A percentile compares a stretch with the other conserved stretches of the same genome.
These are phyloP conservation scores for Cladosporium oxysporum DNA, from an alignment of 2,329 filamentous ascomycete genomes.

Conservation along the genomic window DNA sequence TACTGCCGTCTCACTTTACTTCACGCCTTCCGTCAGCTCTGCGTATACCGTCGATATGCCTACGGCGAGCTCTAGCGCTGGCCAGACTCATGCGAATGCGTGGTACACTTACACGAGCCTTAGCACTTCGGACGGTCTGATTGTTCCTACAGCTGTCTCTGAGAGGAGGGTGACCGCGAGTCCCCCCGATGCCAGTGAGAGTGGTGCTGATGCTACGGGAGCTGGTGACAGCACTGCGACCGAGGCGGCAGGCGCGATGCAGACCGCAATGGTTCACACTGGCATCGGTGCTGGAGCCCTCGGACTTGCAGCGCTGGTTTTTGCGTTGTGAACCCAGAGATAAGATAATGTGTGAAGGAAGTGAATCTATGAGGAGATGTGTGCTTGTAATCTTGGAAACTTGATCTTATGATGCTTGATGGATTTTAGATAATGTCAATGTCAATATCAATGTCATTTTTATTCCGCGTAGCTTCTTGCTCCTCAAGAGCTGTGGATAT, in stretches of 20 bases:
- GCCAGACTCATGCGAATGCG: not conserved
- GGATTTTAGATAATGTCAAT: not conserved
- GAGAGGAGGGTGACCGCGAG: not conserved
- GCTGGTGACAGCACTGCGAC: not conserved
- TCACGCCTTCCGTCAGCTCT: not conserved
- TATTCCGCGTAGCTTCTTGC: not conserved
- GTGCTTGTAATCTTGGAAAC: not conserved
- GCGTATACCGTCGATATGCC: not conserved
- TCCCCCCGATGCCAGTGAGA: not conserved
- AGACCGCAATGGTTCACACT: not conserved
- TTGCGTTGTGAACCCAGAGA: not conserved
- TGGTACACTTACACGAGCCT: constrained; percentile 5
- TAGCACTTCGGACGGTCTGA: not conserved
- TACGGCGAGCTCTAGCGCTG: not conserved
- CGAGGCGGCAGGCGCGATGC: not conserved
- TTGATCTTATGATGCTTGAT: not conserved
- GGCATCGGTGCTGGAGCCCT: not conserved
- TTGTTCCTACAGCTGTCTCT: constrained; percentile 1
- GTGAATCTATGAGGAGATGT: not conserved
- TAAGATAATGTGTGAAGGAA: not conserved
- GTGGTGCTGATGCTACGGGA: not conserved
- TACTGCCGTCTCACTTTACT: constrained; percentile 4
- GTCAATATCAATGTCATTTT: not conserved
- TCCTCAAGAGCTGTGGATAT: not conserved
- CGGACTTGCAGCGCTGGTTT: not conserved